phyloP scores from a whole-genome alignment of 2,329 filamentous ascomycete genomes.

The Ophiostoma tasmaniense region DNA sequence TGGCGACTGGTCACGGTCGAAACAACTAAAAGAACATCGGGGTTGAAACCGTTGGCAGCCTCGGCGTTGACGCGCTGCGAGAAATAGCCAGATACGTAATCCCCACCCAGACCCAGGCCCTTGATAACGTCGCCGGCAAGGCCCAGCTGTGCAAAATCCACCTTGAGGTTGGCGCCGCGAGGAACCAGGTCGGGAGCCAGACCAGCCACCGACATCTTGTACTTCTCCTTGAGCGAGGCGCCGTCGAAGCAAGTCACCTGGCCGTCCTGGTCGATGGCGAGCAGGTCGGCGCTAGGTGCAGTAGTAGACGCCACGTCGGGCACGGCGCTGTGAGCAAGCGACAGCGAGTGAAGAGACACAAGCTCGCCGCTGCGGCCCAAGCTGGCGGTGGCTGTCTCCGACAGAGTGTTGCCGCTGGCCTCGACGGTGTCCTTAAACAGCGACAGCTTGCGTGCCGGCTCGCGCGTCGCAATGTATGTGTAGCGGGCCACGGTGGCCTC shows the following conservation, averaged over 20 bases:
- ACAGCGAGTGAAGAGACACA: constrained; percentile 35
- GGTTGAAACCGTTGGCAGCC: constrained; percentile 35
- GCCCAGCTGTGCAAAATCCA: constrained; percentile 43
- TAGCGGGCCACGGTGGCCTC: constrained; percentile 42
- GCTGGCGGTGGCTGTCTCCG: constrained; percentile 35
- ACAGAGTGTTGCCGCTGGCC: constrained; percentile 42
- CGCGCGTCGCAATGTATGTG: constrained; percentile 51
- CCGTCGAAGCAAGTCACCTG: constrained; percentile 53
- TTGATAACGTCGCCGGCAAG: constrained; percentile 41
- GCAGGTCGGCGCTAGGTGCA: constrained; percentile 32
- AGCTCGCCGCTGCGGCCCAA: constrained; percentile 35
- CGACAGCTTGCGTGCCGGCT: constrained; percentile 43
- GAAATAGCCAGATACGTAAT: constrained; percentile 44
- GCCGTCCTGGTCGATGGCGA: constrained; percentile 53
- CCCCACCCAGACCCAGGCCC: constrained; percentile 47
- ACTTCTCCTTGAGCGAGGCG: constrained; percentile 42
- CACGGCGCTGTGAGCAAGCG: not conserved
- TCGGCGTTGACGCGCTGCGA: constrained; percentile 35
- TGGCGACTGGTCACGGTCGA: constrained; percentile 30
- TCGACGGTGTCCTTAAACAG: constrained; percentile 51
- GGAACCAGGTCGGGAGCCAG: constrained; percentile 35
- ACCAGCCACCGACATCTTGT: constrained; percentile 37
- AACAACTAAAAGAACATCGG: constrained; percentile 48
- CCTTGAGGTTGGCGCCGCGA: constrained; percentile 30
- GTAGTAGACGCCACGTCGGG: not conserved